phyloP scores from a whole-genome alignment of 225 moss, liverwort and hornwort species.

The Asterella californica region DNA sequence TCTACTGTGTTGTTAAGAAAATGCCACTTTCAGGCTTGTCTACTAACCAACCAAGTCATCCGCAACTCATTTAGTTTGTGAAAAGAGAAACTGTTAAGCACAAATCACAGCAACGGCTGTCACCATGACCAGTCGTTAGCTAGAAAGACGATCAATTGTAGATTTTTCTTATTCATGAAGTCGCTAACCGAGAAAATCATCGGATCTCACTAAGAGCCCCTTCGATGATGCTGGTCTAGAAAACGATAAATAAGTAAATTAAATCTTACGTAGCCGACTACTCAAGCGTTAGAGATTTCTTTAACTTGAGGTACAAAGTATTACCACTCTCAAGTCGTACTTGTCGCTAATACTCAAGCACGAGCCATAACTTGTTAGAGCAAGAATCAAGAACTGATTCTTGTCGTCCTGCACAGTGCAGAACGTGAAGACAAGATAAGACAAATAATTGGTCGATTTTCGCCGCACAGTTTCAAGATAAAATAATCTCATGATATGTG shows the following conservation, averaged over 20 bases:
- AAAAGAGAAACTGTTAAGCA: no score
- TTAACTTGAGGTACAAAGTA: background rate
- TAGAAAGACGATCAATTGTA: no score
- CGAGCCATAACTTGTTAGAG: slow-evolving; percentile 64
- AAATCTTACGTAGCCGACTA: no score
- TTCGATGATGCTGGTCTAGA: no score
- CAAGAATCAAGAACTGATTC: slow-evolving; percentile 72
- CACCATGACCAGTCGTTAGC: no score
- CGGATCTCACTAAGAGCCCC: no score
- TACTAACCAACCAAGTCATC: background rate
- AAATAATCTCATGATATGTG: background rate
- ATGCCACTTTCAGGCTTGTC: background rate
- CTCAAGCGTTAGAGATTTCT: background rate
- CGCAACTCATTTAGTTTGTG: no score
- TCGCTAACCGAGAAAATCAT: no score
- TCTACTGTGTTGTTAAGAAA: background rate
- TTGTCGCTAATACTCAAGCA: slow-evolving; percentile 81
- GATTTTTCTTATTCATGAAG: no score
- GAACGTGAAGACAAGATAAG: background rate
- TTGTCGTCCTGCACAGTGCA: slow-evolving; percentile 62
- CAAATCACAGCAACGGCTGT: no score
- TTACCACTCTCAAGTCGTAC: slow-evolving; percentile 91
- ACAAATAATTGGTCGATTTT: background rate
- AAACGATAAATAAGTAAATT: no score
- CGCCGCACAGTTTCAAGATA: background rate